phyloP scores from a whole-genome alignment of 345 rosid genomes.

The Turnera subulata region DNA sequence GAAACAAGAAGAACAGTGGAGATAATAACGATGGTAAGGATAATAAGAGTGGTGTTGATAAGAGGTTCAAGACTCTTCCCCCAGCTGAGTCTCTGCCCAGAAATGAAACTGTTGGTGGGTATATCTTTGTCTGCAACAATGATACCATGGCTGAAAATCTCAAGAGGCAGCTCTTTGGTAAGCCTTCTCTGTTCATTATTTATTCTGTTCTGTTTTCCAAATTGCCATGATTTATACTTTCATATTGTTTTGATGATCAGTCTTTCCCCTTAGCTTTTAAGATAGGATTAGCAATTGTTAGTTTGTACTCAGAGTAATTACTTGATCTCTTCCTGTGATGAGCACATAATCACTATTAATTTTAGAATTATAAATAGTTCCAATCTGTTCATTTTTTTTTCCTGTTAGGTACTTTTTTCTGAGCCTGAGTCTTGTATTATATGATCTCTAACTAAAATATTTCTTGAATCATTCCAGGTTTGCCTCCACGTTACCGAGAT shows the following conservation, averaged over 20 bases:
- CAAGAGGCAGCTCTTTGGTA: conserved; percentile 87
- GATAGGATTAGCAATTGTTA: no score
- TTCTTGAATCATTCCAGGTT: conserved; percentile 32
- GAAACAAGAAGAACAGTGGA: conserved; percentile 37
- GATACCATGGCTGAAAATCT: conserved; percentile 98
- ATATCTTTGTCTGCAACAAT: conserved; percentile 98
- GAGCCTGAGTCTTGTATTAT: no score
- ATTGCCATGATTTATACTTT: background rate
- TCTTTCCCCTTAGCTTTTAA: background rate
- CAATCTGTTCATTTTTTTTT: background rate
- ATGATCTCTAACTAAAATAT: conserved; percentile 4
- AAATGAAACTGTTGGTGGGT: conserved; percentile 89
- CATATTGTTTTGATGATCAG: background rate
- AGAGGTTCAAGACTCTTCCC: conserved; percentile 96
- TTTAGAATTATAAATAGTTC: no score
- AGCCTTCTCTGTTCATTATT: background rate
- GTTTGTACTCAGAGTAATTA: no score
- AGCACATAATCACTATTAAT: no score
- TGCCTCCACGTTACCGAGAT: conserved; percentile 94
- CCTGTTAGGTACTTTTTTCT: background rate
- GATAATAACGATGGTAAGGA: conserved; percentile 22
- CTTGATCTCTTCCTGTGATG: no score
- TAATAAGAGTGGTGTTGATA: conserved; percentile 40
- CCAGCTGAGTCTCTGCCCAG: conserved; percentile 86
- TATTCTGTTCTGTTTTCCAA: background rate